Evolutionary conservation across 2,329 filamentous ascomycete species (phyloP), one percentile per base, ranked within the genome.

Genomic region (Eutypella sp.): DNA sequence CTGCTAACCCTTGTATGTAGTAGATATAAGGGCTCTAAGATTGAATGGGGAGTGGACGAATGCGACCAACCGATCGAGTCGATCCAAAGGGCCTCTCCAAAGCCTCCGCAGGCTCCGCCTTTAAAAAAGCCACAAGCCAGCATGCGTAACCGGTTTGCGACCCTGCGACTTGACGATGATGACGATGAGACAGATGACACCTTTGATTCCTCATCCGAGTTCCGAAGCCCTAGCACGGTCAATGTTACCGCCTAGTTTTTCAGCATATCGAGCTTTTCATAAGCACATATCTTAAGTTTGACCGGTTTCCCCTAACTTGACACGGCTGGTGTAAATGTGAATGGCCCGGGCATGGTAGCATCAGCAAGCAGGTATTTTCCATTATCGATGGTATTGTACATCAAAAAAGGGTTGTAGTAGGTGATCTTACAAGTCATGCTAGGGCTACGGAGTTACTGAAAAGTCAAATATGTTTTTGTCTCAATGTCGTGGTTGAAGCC

Each of bases 31-130:
- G 75, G 78, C 19, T 81, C 75, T 48, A 82, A 75, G 50, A 85
- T 95, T 53, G 80, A 84, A 13, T 92, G 82, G 75, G 81, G 75
- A 49, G 64, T 70, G 0, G 89, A 95, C 56, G 86, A 91, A 55
- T 95, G 89, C 59, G 78, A 79, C 31, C 74, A 77, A 46, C 74
- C 82, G 1, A 62, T 85, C 40, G 62, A 71, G 36, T 63, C 53
- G 42, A 51, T 52, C 29, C 62, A 67, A 54, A 57, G 54, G 41
- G 16, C 40, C 20, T 22, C 40, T 18, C 24, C 40, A 6, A 53
- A 56, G 43, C 51, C 46, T 3, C 50, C 47, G 20, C 50, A 20
- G 39, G 36, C 27, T 4, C 23, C 44, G 8, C 27, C 49, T 4
- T 33, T 40, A 1, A 56, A 58, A 38, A 41, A 50, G 19, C 23